Evolutionary conservation across 2,329 filamentous ascomycete genomes (phyloP).

Genomic region (Lasiodiplodia citricola): DNA sequence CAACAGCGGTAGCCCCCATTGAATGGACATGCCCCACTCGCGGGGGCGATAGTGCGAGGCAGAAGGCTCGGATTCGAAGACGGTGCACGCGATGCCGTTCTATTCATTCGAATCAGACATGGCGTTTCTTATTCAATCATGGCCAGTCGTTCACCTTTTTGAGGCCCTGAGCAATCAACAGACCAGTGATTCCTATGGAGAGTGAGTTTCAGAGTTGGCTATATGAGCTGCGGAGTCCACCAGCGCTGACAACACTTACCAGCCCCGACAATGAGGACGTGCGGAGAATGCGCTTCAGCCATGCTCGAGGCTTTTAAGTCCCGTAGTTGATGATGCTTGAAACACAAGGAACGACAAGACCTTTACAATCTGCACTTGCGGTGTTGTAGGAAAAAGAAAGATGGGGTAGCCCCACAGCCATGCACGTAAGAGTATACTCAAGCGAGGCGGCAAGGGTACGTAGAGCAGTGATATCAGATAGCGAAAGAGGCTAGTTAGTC

Average conservation of each 20-base stretch:
- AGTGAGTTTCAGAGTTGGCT: background rate
- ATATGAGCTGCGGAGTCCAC: background rate
- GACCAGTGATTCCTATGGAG: slow-evolving; percentile 37
- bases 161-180: slow-evolving; percentile 48
- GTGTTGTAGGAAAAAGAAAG: no score
- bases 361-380: no score
- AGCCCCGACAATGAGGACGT: slow-evolving; percentile 26
- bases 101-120: background rate
- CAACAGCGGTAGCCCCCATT: slow-evolving; percentile 28
- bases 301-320: no score
- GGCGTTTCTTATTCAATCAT: background rate
- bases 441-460: no score
- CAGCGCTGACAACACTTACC: slow-evolving; percentile 5
- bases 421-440: no score
- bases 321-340: no score
- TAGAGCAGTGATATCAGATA: no score
- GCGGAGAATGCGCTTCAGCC: background rate
- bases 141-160: slow-evolving; percentile 41
- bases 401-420: no score
- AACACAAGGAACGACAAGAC: no score
- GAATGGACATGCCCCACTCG: slow-evolving; percentile 33
- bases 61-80: slow-evolving; percentile 27
- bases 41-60: slow-evolving; percentile 22
- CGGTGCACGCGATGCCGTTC: slow-evolving; percentile 28
- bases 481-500: no score